Percentiles rank a stretch among this genome's conserved stretches.
These are phyloP conservation scores for Kwoniella mangroviensis DNA, from an alignment of 768 basidiomycete genomes.

Conservation along the genomic window DNA sequence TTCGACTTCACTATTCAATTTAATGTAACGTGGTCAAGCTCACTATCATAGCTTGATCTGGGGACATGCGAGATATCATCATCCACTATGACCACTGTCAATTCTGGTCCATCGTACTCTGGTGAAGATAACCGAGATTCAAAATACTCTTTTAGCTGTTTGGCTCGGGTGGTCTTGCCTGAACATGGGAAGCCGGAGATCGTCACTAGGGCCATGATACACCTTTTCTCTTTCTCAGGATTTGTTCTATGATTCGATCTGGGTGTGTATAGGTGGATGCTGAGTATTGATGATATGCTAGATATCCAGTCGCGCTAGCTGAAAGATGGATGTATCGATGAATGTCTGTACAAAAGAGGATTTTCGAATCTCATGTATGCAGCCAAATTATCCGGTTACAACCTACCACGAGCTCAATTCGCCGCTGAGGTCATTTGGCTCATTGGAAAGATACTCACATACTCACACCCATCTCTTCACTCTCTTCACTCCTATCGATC, in stretches of 20 bases:
- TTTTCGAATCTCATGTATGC: not conserved
- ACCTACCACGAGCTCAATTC: not conserved
- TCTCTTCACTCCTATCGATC: too few relatives aligned
- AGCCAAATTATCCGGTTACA: slow-evolving; percentile 7
- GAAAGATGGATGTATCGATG: not conserved
- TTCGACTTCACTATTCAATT: not conserved
- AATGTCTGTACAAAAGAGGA: not conserved
- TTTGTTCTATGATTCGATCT: not conserved
- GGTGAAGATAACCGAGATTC: slow-evolving; percentile 63
- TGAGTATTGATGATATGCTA: not conserved
- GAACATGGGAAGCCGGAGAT: slow-evolving; percentile 84
- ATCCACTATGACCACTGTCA: slow-evolving; percentile 65
- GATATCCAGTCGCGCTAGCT: not conserved
- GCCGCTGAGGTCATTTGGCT: slow-evolving; percentile 13
- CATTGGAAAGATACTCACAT: not conserved
- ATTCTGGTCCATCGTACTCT: slow-evolving; percentile 64
- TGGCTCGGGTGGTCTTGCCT: slow-evolving; percentile 79
- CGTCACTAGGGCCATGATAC: slow-evolving; percentile 87
- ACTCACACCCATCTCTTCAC: not conserved
- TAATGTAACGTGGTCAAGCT: slow-evolving; percentile 31
- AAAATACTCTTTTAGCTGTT: slow-evolving; percentile 68
- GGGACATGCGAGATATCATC: slow-evolving; percentile 73
- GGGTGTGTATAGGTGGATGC: not conserved
- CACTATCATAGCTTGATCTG: slow-evolving; percentile 76
- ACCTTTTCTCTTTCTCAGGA: not conserved